Evolutionary conservation across 139 green algal genomes (phyloP).

Genomic region (Chlorella sp.): DNA sequence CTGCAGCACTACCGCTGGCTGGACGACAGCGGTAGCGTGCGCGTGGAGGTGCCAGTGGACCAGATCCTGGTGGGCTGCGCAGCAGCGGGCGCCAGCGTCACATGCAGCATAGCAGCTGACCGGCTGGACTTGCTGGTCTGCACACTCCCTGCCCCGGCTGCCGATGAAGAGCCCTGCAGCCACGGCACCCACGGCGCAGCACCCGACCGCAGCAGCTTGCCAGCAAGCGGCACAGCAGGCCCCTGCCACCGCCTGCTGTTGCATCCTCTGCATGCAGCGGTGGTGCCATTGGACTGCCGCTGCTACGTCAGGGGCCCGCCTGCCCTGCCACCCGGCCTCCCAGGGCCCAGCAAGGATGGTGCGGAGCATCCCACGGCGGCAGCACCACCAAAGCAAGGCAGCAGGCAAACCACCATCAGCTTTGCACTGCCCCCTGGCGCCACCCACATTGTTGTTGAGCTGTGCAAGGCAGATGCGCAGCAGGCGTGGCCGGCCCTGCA

Average conservation of each 20-base stretch:
- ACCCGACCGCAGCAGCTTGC: background rate
- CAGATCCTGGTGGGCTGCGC: background rate
- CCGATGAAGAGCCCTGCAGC: too few species aligned
- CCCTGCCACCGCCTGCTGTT: background rate
- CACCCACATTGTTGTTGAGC: background rate
- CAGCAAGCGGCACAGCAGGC: background rate
- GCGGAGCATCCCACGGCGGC: background rate
- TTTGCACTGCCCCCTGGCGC: background rate
- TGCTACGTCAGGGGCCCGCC: slow-evolving; percentile 3
- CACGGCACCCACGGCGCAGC: background rate
- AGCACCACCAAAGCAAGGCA: too few species aligned
- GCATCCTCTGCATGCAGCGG: background rate
- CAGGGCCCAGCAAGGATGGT: background rate
- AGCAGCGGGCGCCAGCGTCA: background rate
- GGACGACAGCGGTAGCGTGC: background rate
- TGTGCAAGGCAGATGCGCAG: background rate
- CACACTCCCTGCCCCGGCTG: too few species aligned
- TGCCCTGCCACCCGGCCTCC: background rate
- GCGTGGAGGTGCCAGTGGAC: background rate
- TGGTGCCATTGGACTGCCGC: background rate
- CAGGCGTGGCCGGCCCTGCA: slow-evolving; percentile 8
- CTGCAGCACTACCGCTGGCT: slow-evolving; percentile 28
- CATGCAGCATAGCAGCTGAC: too few species aligned
- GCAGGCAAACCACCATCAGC: background rate
- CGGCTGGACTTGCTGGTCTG: too few species aligned